Base-by-base conservation (phyloP, 768 basidiomycete species). In the Antrodiella citrinella region DNA sequence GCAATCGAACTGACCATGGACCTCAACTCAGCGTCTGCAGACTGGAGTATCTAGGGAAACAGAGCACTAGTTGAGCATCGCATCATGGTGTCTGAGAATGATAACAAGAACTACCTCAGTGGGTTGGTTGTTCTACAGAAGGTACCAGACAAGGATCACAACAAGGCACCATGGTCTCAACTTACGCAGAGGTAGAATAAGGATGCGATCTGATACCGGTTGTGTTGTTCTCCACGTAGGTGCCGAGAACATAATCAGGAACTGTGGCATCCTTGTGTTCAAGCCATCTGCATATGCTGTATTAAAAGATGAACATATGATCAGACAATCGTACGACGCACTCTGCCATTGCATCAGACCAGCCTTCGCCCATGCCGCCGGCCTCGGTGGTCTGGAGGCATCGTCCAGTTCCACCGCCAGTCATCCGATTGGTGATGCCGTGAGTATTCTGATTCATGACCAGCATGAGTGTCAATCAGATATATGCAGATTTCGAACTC, bases 321-420 rank as follows among this genome's bases (percentile, higher is more conserved):
- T 18, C 12, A 7, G 20, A 1, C 12, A 7, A 30, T 11, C 2
- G 1, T 15, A 35, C 7, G 2, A 48, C 50, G 25, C 44, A 60
- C 59, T 63, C 60, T 2, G 62, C 62, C 38, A 63, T 51, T 10
- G 59, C 54, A 63, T 82, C 82, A 3, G 76, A 77, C 80, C 81
- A 84, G 15, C 80, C 82, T 62, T 86, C 84, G 40, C 82, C 82
- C 73, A 85, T 74, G 12, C 82, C 83, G 19, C 79, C 78, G 2
- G 82, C 69, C 59, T 85, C 83, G 25, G 70, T 70, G 22, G 73
- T 80, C 59, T 82, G 77, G 52, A 85, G 66, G 67, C 84, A 85
- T 12, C 78, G 67, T 38, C 74, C 76, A 21, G 74, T 75, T 22
- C 75, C 76, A 35, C 77, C 75, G n/a, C 78, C 77, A 10, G 75